Conservation (phyloP, 352 stramenopile species). For the Blastocystis sp. region DNA sequence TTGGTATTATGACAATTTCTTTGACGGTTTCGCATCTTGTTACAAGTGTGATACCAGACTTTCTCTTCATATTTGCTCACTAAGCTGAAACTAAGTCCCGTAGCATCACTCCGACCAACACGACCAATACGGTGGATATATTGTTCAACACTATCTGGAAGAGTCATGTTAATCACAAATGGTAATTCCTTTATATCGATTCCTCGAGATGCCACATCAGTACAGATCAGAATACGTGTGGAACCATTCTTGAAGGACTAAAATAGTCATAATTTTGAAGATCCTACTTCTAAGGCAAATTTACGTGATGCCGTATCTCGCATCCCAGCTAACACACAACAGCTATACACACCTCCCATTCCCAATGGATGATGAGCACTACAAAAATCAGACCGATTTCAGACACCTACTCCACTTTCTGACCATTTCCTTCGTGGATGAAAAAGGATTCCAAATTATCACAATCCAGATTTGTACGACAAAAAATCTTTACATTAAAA, state of each 20-base stretch:
- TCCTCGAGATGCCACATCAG: slow-evolving; percentile 79
- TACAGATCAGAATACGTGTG: slow-evolving; percentile 78
- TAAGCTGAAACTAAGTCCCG: slow-evolving; percentile 75
- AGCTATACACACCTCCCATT: slow-evolving; percentile 71
- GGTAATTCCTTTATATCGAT: slow-evolving; percentile 77
- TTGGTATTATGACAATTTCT: slow-evolving; percentile 64
- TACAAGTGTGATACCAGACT: slow-evolving; percentile 71
- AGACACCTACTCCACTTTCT: slow-evolving; percentile 38
- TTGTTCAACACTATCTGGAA: slow-evolving; percentile 74
- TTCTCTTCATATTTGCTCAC: slow-evolving; percentile 72
- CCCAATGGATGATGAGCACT: not conserved
- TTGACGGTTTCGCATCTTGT: slow-evolving; percentile 59
- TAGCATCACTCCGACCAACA: slow-evolving; percentile 72
- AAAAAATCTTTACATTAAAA: slow-evolving; percentile 71
- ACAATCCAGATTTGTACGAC: slow-evolving; percentile 76
- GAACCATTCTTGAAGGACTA: slow-evolving; percentile 76
- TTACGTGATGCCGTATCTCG: slow-evolving; percentile 68
- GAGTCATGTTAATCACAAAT: slow-evolving; percentile 77
- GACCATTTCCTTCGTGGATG: slow-evolving; percentile 68
- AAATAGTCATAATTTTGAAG: slow-evolving; percentile 69
- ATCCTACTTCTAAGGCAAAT: slow-evolving; percentile 12
- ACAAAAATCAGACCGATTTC: not conserved
- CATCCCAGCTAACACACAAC: slow-evolving; percentile 73
- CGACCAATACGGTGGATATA: slow-evolving; percentile 77
- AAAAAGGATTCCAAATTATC: slow-evolving; percentile 74